A percentile compares a stretch with the other conserved stretches of the same genome.
These are phyloP conservation scores for Maudiozyma pseudohumilis DNA, from an alignment of 805 yeast genomes.

Conservation along the genomic window DNA sequence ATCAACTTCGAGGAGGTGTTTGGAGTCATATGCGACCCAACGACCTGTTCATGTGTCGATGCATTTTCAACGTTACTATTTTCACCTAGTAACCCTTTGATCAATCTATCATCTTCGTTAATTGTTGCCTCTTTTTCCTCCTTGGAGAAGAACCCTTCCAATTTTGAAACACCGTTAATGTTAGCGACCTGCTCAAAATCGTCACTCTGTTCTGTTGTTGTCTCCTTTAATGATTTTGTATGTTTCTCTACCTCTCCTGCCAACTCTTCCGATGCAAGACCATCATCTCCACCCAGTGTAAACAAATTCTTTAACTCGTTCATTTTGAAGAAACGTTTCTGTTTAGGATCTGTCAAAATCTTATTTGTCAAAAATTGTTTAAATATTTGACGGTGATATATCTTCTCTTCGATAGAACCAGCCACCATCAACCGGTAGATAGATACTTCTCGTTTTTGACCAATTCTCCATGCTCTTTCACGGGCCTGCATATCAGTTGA, in stretches of 20 bases:
- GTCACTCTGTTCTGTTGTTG: slow-evolving; percentile 41
- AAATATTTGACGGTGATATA: slow-evolving; percentile 92
- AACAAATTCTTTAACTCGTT: slow-evolving; percentile 87
- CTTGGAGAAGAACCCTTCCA: slow-evolving; percentile 52
- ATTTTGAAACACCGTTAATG: slow-evolving; percentile 61
- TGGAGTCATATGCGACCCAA: slow-evolving; percentile 36
- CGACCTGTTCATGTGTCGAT: slow-evolving; percentile 67
- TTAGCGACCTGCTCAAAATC: slow-evolving; percentile 56
- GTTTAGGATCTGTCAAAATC: slow-evolving; percentile 90
- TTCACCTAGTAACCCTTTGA: slow-evolving; percentile 66
- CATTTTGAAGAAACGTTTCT: slow-evolving; percentile 82
- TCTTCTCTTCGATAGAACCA: slow-evolving; percentile 93
- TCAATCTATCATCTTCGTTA: slow-evolving; percentile 51
- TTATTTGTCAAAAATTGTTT: slow-evolving; percentile 90
- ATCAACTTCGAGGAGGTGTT: slow-evolving; percentile 28
- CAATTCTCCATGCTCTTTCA: slow-evolving; percentile 94
- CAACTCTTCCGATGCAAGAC: slow-evolving; percentile 27
- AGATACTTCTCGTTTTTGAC: slow-evolving; percentile 85
- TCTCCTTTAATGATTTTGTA: slow-evolving; percentile 32
- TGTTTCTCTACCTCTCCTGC: slow-evolving; percentile 52
- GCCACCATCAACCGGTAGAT: slow-evolving; percentile 88
- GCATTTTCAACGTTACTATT: slow-evolving; percentile 61
- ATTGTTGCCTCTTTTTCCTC: slow-evolving; percentile 32
- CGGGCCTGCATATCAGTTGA: slow-evolving; percentile 95
- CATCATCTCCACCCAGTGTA: slow-evolving; percentile 62